A percentile compares a stretch with the other conserved stretches of the same genome.
phyloP scores from a whole-genome alignment of 2,329 filamentous ascomycete species.

The Aciculosporium take region DNA sequence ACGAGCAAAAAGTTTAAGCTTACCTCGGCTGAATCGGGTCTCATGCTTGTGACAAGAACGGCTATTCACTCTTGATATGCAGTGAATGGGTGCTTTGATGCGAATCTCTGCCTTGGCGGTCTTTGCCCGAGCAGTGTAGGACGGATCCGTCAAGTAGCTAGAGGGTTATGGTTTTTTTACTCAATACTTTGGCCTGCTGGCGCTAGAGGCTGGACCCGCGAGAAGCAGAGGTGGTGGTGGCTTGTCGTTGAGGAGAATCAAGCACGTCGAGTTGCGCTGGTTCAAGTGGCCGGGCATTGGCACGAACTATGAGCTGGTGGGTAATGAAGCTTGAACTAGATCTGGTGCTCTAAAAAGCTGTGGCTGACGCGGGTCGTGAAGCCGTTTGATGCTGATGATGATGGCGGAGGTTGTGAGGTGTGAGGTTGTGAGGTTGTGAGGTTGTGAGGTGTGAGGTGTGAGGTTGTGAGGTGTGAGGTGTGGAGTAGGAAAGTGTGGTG shows the following conservation, averaged over 20 bases:
- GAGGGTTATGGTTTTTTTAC: not conserved
- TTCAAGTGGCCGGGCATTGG: not conserved
- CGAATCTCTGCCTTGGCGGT: not conserved
- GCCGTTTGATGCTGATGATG: too few species aligned
- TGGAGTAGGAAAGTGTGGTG: not conserved
- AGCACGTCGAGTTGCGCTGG: not conserved
- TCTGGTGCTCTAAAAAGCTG: too few species aligned
- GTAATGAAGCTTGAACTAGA: not conserved
- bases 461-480: not conserved
- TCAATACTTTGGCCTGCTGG: too few species aligned
- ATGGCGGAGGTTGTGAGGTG: too few species aligned
- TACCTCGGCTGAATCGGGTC: conserved; percentile 1
- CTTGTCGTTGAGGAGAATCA: not conserved
- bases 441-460: not conserved
- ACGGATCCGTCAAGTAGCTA: not conserved
- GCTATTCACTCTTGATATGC: too few species aligned
- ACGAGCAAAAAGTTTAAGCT: not conserved
- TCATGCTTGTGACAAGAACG: not conserved
- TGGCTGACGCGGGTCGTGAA: too few species aligned
- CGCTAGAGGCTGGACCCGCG: not conserved
- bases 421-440: too few species aligned
- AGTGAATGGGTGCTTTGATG: not conserved
- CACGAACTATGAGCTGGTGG: not conserved
- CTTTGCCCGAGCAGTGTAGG: not conserved
- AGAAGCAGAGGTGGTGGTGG: not conserved